A percentile compares a stretch with the other conserved stretches of the same genome.
These are phyloP conservation scores for Trapa bicornis DNA, from an alignment of 345 rosid species.

Conservation along the genomic window DNA sequence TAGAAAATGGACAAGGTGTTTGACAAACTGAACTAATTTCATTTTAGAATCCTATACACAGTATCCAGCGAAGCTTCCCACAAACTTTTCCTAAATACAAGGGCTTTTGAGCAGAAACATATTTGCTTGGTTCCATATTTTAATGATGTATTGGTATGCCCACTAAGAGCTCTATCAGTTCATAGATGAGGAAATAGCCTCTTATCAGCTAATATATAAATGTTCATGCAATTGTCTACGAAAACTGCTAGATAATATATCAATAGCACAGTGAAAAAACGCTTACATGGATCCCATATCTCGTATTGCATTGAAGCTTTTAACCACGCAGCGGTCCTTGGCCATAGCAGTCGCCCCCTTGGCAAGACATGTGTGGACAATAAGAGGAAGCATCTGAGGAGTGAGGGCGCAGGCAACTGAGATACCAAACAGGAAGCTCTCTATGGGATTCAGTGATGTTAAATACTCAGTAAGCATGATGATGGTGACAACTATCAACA, in stretches of 20 bases:
- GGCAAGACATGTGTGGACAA: constrained; percentile 57
- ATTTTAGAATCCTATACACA: too few species aligned
- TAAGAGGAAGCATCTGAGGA: constrained; percentile 72
- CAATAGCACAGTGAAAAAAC: too few species aligned
- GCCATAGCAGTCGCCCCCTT: constrained; percentile 76
- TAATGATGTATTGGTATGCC: too few species aligned
- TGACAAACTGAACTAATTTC: too few species aligned
- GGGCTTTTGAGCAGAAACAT: not conserved
- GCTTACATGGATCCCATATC: constrained; percentile 72
- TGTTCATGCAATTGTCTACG: too few species aligned
- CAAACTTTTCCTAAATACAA: too few species aligned
- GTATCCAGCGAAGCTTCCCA: too few species aligned
- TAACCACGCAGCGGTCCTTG: constrained; percentile 59
- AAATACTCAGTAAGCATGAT: constrained; percentile 27
- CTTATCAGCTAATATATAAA: too few species aligned
- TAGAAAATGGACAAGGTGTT: too few species aligned
- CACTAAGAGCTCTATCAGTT: too few species aligned
- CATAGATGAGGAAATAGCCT: too few species aligned
- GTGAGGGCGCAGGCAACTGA: constrained; percentile 67
- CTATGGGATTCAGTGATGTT: constrained; percentile 22
- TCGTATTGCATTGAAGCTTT: constrained; percentile 47
- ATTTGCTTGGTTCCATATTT: not conserved
- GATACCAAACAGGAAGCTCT: constrained; percentile 43
- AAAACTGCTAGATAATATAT: too few species aligned
- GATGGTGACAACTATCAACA: constrained; percentile 39